These are phyloP conservation scores for Psidium guajava DNA, from an alignment of 345 rosid species.

Conservation along the genomic window DNA sequence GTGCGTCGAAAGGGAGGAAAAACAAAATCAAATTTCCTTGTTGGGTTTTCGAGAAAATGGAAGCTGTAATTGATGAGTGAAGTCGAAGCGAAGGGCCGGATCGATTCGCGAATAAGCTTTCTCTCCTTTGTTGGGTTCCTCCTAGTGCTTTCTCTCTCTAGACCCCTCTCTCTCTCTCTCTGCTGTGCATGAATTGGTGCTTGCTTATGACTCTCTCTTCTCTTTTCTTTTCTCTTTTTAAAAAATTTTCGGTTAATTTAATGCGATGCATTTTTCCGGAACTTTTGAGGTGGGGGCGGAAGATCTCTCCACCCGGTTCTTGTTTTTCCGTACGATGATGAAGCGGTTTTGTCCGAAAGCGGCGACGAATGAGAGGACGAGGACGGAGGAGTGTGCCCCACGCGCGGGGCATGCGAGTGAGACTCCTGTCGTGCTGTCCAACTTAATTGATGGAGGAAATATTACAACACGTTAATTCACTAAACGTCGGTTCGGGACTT, in stretches of 20 bases:
- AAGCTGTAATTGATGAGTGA: background rate
- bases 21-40: background rate
- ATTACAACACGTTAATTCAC: background rate
- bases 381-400: background rate
- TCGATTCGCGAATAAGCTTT: background rate
- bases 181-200: background rate
- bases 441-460: background rate
- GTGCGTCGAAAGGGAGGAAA: background rate
- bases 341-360: background rate
- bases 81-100: conserved; percentile 6
- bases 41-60: background rate
- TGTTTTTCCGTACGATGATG: background rate
- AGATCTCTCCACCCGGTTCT: background rate
- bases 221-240: background rate
- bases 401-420: background rate
- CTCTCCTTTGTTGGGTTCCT: background rate
- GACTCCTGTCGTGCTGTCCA: background rate
- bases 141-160: background rate
- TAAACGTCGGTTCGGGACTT: background rate
- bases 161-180: background rate
- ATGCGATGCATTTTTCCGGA: background rate
- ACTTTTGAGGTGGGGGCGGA: background rate
- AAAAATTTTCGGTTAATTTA: background rate
- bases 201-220: background rate
- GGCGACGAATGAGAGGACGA: background rate